phyloP scores from a whole-genome alignment of 495 filamentous ascomycete species.

The Aspergillus coremiiformis region DNA sequence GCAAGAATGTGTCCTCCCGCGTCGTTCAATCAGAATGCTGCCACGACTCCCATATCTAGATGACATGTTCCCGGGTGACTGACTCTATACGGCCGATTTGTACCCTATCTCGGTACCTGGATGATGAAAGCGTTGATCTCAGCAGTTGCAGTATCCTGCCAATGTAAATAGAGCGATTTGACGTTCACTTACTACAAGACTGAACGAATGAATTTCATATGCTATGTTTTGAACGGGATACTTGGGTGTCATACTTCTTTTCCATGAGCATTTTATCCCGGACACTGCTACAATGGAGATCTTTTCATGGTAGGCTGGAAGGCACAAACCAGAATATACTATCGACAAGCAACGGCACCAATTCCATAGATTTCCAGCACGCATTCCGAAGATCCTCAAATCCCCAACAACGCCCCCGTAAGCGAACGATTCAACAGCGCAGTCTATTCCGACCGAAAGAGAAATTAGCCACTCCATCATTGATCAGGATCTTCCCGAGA shows the following conservation, averaged over 20 bases:
- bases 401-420: constrained; percentile 24
- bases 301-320: too few relatives aligned
- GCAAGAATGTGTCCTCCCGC: constrained; percentile 46
- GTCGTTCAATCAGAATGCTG: constrained; percentile 31
- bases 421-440: constrained; percentile 24
- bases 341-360: not conserved
- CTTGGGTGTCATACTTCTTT: too few relatives aligned
- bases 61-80: not conserved
- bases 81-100: not conserved
- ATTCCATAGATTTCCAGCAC: too few relatives aligned
- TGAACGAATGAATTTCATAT: too few relatives aligned
- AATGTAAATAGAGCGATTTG: too few relatives aligned
- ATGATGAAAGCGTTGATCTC: not conserved
- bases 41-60: constrained; percentile 30
- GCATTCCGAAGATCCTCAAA: too few relatives aligned
- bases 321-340: too few relatives aligned
- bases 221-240: too few relatives aligned
- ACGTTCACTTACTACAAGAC: too few relatives aligned
- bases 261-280: too few relatives aligned
- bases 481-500: constrained; percentile 45
- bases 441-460: constrained; percentile 36
- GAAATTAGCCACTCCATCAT: constrained; percentile 35
- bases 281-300: too few relatives aligned
- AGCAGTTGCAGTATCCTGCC: too few relatives aligned
- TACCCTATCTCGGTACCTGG: not conserved